phyloP scores from a whole-genome alignment of 768 basidiomycete species.

The Chalciporus chontae region DNA sequence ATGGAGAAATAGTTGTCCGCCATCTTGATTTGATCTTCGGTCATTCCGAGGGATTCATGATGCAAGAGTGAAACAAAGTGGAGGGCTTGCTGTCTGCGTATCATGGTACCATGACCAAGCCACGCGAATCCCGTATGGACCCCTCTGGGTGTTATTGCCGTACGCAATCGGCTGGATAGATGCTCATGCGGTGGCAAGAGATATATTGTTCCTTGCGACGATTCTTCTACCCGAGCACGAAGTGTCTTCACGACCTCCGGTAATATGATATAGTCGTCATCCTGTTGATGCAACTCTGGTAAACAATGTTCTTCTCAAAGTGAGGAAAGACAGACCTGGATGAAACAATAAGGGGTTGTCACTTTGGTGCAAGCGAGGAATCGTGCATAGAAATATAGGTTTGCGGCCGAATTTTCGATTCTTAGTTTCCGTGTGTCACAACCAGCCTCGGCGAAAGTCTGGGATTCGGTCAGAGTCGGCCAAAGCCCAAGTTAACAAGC shows the following conservation, averaged over 20 bases:
- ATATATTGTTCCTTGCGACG: slow-evolving; percentile 37
- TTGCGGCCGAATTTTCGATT: slow-evolving; percentile 55
- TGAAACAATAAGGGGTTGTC: slow-evolving; percentile 54
- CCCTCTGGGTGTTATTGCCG: slow-evolving; percentile 32
- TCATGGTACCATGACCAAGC: slow-evolving; percentile 61
- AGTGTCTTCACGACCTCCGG: slow-evolving; percentile 55
- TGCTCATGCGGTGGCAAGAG: slow-evolving; percentile 61
- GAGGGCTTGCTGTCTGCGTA: slow-evolving; percentile 40
- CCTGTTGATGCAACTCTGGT: slow-evolving; percentile 34
- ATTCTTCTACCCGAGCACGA: slow-evolving; percentile 35
- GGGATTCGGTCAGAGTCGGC: neutral
- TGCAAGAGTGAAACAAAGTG: slow-evolving; percentile 49
- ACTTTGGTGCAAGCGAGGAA: slow-evolving; percentile 54
- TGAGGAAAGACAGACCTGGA: slow-evolving; percentile 42
- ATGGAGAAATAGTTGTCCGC: slow-evolving; percentile 70
- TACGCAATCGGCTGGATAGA: slow-evolving; percentile 50
- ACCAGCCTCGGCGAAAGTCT: slow-evolving; percentile 41
- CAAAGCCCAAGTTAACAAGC: neutral
- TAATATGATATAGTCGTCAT: slow-evolving; percentile 63
- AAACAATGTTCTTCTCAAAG: neutral
- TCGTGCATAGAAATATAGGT: slow-evolving; percentile 60
- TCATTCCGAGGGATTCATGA: slow-evolving; percentile 35
- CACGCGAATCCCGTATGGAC: slow-evolving; percentile 61
- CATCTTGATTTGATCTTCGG: slow-evolving; percentile 54
- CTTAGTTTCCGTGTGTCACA: slow-evolving; percentile 44